These are phyloP conservation scores for Apiospora hydei DNA, from an alignment of 2,329 filamentous ascomycete species.

Conservation along the genomic window DNA sequence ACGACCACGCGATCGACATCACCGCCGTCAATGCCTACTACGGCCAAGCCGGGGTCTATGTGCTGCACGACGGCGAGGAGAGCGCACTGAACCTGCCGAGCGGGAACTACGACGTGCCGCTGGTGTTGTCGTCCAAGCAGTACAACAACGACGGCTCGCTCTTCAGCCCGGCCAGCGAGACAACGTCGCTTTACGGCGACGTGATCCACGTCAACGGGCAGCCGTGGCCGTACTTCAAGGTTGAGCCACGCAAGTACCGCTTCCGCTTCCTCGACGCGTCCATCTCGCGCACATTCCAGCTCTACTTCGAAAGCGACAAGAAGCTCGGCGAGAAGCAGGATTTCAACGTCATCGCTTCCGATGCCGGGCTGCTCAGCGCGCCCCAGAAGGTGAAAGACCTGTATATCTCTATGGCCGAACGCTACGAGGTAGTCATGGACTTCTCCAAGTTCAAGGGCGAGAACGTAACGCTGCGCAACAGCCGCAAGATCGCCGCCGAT, in stretches of 20 bases:
- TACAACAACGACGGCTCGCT: constrained; percentile 60
- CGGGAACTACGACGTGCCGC: constrained; percentile 60
- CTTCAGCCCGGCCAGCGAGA: constrained; percentile 52
- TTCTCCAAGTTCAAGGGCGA: constrained; percentile 57
- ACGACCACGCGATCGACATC: constrained; percentile 51
- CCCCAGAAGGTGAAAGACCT: constrained; percentile 52
- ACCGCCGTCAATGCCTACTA: constrained; percentile 65
- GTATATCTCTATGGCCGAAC: constrained; percentile 61
- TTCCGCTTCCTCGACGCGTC: constrained; percentile 61
- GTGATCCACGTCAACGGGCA: constrained; percentile 65
- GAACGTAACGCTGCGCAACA: constrained; percentile 51
- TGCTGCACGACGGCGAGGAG: constrained; percentile 58
- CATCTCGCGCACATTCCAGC: constrained; percentile 53
- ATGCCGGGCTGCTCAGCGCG: constrained; percentile 56
- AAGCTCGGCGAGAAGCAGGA: constrained; percentile 43
- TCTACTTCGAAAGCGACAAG: constrained; percentile 52
- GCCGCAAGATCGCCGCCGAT: constrained; percentile 50
- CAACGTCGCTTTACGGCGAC: constrained; percentile 60
- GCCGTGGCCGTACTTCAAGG: constrained; percentile 64
- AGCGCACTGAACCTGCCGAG: constrained; percentile 55
- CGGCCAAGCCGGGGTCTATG: constrained; percentile 64
- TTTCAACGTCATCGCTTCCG: constrained; percentile 62
- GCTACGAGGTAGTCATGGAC: constrained; percentile 65
- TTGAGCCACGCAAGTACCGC: constrained; percentile 68
- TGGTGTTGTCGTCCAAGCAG: constrained; percentile 57